Conservation (phyloP, 345 rosid genomes). For the Linum lewisii region DNA sequence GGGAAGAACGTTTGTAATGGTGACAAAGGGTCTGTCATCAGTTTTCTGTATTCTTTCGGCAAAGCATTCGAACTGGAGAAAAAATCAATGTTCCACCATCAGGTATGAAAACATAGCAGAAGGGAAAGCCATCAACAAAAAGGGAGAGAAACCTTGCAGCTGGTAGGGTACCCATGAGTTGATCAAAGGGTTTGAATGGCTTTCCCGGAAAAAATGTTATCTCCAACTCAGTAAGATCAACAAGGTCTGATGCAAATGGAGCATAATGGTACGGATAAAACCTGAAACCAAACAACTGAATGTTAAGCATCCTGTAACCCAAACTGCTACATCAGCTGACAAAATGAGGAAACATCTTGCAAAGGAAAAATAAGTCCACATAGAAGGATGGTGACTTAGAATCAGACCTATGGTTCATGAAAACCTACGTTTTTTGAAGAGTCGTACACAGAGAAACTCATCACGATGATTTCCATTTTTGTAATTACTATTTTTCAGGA, state of each 20-base stretch:
- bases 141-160: constrained; percentile 60
- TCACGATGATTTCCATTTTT: too few relatives aligned
- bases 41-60: constrained; percentile 63
- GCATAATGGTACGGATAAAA: constrained; percentile 98
- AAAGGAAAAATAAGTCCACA: not conserved
- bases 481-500: too few relatives aligned
- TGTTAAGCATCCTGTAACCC: not conserved
- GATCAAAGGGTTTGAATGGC: constrained; percentile 99
- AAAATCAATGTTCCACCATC: constrained; percentile 13
- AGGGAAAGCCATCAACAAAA: not conserved
- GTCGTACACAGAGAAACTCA: too few relatives aligned
- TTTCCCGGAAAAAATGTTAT: constrained; percentile 79
- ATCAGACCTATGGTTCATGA: too few relatives aligned
- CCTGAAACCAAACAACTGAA: constrained; percentile 43
- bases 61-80: constrained; percentile 69
- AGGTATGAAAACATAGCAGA: constrained; percentile 3
- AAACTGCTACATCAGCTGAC: not conserved
- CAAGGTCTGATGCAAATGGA: constrained; percentile 97
- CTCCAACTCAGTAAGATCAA: constrained; percentile 65
- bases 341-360: too few relatives aligned
- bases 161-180: constrained; percentile 95
- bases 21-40: constrained; percentile 83
- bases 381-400: not conserved
- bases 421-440: too few relatives aligned
- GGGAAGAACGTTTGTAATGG: constrained; percentile 73